A percentile compares a stretch with the other conserved stretches of the same genome.
Evolutionary conservation across 768 basidiomycete genomes (phyloP).

Genomic region (Lentinula lateritia): DNA sequence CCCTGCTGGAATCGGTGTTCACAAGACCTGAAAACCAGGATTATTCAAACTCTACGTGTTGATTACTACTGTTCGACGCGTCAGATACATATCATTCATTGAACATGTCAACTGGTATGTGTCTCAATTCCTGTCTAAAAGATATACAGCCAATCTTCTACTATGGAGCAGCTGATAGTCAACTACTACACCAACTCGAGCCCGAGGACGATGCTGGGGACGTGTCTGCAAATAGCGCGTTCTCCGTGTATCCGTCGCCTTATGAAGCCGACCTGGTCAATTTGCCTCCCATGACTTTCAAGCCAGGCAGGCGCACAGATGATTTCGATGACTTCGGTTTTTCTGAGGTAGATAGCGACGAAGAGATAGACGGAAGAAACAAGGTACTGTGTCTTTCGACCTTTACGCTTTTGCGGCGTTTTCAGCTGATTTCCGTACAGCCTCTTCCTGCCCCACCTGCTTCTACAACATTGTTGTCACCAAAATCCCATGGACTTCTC

Average conservation of each 20-base stretch:
- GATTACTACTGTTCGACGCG: not conserved
- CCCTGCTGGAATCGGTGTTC: not conserved
- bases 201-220: not conserved
- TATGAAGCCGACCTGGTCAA: not conserved
- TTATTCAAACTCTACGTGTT: not conserved
- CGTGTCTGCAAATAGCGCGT: not conserved
- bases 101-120: not conserved
- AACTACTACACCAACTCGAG: not conserved
- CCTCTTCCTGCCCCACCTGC: constrained; percentile 4
- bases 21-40: not conserved
- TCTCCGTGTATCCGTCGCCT: not conserved
- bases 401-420: not conserved
- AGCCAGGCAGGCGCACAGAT: not conserved
- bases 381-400: not conserved
- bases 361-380: constrained; percentile 1
- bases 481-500: not conserved
- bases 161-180: not conserved
- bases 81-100: not conserved
- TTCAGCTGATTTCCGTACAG: not conserved
- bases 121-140: not conserved
- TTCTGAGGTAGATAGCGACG: not conserved
- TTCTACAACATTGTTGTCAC: not conserved
- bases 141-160: not conserved
- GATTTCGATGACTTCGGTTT: not conserved
- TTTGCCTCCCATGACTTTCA: constrained; percentile 4